phyloP scores from a whole-genome alignment of 306 rosid species.

The Medicago truncatula region MtrunA17r5.0-ANR NC_053042.1:24901501-24902000 shows the following conservation, averaged over 20 bases:
- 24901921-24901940: too few relatives aligned
- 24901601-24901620: constrained; percentile 50
- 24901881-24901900: background rate
- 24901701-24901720: constrained; percentile 37
- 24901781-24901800: constrained; percentile 29
- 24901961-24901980: too few relatives aligned
- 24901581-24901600: constrained; percentile 43
- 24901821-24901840: constrained; percentile 36
- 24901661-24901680: constrained; percentile 55
- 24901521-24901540: constrained; percentile 45
- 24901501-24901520: constrained; percentile 62
- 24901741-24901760: constrained; percentile 3
- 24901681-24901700: constrained; percentile 39
- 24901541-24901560: constrained; percentile 55
- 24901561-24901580: constrained; percentile 58
- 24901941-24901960: background rate
- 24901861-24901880: background rate
- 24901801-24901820: constrained; percentile 33
- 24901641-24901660: constrained; percentile 46
- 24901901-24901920: background rate
- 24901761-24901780: constrained; percentile 34
- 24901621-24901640: constrained; percentile 39
- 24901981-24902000: too few relatives aligned
- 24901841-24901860: constrained; percentile 7
- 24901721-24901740: constrained; percentile 27